phyloP scores from a whole-genome alignment of 129 eudicot genomes.

The Chrysanthemum seticuspe region DNA sequence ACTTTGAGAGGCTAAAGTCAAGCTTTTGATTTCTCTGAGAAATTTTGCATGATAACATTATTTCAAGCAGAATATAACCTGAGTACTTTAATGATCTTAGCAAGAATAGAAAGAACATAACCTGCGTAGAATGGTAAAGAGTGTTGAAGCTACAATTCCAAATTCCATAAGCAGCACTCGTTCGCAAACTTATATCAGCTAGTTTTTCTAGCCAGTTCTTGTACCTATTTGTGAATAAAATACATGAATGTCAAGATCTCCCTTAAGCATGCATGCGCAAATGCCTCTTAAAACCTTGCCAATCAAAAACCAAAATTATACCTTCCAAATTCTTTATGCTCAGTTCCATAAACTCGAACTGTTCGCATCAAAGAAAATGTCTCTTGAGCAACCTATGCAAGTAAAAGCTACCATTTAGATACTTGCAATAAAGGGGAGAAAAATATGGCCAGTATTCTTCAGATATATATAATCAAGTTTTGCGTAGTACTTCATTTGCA shows the following conservation, averaged over 20 bases:
- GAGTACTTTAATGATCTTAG: neutral
- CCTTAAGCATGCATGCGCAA: conserved; percentile 12
- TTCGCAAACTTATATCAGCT: conserved; percentile 83
- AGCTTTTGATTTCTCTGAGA: neutral
- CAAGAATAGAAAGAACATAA: conserved; percentile 33
- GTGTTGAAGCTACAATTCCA: conserved; percentile 96
- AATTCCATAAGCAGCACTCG: conserved; percentile 94
- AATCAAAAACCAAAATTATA: conserved; percentile 23
- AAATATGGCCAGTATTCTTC: neutral
- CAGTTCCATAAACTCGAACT: conserved; percentile 97
- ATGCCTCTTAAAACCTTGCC: neutral
- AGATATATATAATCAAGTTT: conserved; percentile 10
- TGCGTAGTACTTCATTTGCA: conserved; percentile 76
- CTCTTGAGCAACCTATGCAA: conserved; percentile 90
- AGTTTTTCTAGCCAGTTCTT: conserved; percentile 73
- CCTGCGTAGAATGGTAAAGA: conserved; percentile 97
- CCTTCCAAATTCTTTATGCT: conserved; percentile 82
- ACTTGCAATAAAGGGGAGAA: neutral
- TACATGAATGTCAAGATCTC: conserved; percentile 9
- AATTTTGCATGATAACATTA: neutral
- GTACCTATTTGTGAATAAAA: conserved; percentile 50
- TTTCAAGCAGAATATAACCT: conserved; percentile 2
- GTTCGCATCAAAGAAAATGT: conserved; percentile 96
- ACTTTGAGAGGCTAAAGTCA: neutral
- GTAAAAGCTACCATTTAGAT: conserved; percentile 9